Evolutionary conservation across 768 basidiomycete genomes (phyloP).

Genomic region (Amanita muscaria): DNA sequence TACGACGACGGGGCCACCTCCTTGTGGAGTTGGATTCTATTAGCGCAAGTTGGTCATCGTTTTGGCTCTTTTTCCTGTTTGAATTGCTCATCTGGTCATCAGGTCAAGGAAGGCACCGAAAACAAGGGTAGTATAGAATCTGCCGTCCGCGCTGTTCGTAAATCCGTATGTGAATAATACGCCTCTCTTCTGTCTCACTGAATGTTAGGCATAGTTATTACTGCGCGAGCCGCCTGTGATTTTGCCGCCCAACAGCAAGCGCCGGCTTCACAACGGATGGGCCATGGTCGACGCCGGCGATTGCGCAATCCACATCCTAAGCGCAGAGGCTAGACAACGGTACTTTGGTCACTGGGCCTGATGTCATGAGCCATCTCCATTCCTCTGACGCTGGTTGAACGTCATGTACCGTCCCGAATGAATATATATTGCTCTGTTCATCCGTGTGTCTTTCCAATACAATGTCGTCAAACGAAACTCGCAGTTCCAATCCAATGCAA

Average conservation of each 20-base stretch:
- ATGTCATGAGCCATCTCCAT: slow-evolving; percentile 18
- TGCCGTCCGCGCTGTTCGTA: slow-evolving; percentile 60
- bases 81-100: slow-evolving; percentile 5
- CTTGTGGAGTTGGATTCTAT: slow-evolving; percentile 71
- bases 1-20: slow-evolving; percentile 38
- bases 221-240: slow-evolving; percentile 46
- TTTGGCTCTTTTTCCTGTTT: not conserved
- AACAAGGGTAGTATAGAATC: slow-evolving; percentile 70
- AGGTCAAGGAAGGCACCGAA: slow-evolving; percentile 85
- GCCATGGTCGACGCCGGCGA: slow-evolving; percentile 76
- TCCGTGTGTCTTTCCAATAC: not conserved
- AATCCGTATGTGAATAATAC: slow-evolving; percentile 41
- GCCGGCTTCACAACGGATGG: slow-evolving; percentile 63
- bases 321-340: slow-evolving; percentile 53
- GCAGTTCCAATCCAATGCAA: slow-evolving; percentile 10
- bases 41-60: slow-evolving; percentile 49
- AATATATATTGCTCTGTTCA: slow-evolving; percentile 1
- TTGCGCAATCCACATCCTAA: slow-evolving; percentile 73
- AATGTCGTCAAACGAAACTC: slow-evolving; percentile 1
- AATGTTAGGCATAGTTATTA: slow-evolving; percentile 41
- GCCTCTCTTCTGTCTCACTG: slow-evolving; percentile 2
- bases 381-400: slow-evolving; percentile 9
- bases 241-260: slow-evolving; percentile 56
- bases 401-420: not conserved
- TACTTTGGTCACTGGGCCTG: slow-evolving; percentile 41